Evolutionary conservation across 352 stramenopile genomes (phyloP).

Genomic region (Phytophthora hybrid): DNA sequence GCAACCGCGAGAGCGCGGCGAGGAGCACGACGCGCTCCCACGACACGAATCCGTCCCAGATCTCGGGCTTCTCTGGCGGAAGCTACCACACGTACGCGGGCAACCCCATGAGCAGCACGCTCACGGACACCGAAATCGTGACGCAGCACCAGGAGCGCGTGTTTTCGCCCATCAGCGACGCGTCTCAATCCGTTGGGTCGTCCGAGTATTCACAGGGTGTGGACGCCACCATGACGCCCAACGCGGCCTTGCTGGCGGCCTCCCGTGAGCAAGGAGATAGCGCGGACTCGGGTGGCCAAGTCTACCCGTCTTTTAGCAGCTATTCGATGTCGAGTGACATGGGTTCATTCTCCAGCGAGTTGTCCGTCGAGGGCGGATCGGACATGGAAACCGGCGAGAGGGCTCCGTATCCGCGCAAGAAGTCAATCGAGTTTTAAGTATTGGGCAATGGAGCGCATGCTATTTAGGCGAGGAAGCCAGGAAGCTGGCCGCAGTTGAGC

Average conservation of each 20-base stretch:
- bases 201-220: constrained; percentile 48
- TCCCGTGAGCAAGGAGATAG: constrained; percentile 16
- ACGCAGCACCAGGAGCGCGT: constrained; percentile 34
- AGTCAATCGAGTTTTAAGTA: constrained; percentile 60
- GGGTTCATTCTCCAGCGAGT: constrained; percentile 52
- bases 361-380: constrained; percentile 40
- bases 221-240: constrained; percentile 30
- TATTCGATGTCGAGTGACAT: constrained; percentile 43
- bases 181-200: constrained; percentile 31
- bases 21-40: constrained; percentile 31
- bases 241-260: constrained; percentile 15
- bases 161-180: constrained; percentile 54
- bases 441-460: constrained; percentile 12
- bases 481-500: not conserved
- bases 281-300: constrained; percentile 14
- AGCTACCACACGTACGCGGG: constrained; percentile 58
- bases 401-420: constrained; percentile 45
- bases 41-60: constrained; percentile 53
- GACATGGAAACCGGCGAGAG: constrained; percentile 31
- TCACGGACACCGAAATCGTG: constrained; percentile 57
- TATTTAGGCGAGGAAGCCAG: constrained; percentile 19
- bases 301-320: constrained; percentile 28
- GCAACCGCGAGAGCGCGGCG: constrained; percentile 30
- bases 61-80: constrained; percentile 48
- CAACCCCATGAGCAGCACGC: constrained; percentile 37